Percentiles rank a stretch among this genome's conserved stretches.
Evolutionary conservation across 2,329 filamentous ascomycete genomes (phyloP).

Genomic region (Arthroderma sp.): DNA sequence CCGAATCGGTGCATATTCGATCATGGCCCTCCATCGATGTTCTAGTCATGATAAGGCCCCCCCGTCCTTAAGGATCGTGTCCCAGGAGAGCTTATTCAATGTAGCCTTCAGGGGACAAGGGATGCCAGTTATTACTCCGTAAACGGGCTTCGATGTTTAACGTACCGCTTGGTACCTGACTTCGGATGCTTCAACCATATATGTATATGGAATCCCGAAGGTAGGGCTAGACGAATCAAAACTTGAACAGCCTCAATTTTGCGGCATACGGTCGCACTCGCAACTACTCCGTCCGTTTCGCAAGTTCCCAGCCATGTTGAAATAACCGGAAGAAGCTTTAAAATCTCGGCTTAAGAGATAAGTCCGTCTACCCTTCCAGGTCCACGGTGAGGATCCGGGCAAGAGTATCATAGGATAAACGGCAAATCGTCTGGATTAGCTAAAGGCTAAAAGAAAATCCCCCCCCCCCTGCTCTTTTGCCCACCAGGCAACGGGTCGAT

Average conservation of each 20-base stretch:
- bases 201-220: background rate
- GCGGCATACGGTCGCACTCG: background rate
- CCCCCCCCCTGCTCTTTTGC: background rate
- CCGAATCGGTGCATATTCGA: background rate
- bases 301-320: background rate
- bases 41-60: background rate
- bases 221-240: background rate
- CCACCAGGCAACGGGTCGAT: background rate
- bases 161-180: background rate
- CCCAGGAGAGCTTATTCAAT: background rate
- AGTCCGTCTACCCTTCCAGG: background rate
- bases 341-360: background rate
- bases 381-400: background rate
- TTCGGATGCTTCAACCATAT: background rate
- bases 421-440: background rate
- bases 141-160: background rate
- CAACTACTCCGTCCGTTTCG: background rate
- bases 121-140: background rate
- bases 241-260: background rate
- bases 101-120: background rate
- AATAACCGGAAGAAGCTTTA: background rate
- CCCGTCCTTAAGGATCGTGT: background rate
- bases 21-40: background rate
- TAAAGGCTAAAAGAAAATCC: background rate
- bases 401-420: background rate